These are phyloP conservation scores for Trametes maxima DNA, from an alignment of 768 basidiomycete genomes.

Conservation along the genomic window DNA sequence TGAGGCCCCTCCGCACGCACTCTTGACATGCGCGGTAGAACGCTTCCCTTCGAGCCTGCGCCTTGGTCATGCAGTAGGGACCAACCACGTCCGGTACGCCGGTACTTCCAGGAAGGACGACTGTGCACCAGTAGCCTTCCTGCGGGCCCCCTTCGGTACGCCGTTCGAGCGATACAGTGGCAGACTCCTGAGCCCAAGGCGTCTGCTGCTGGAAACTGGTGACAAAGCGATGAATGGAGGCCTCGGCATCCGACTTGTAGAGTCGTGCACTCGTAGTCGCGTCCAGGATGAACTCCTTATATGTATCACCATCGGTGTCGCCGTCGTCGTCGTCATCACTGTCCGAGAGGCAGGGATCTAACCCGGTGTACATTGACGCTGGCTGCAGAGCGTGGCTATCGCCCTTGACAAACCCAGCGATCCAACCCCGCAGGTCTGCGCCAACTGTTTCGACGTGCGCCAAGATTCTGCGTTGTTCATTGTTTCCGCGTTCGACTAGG, in stretches of 20 bases:
- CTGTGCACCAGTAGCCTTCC: constrained; percentile 23
- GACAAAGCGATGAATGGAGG: constrained; percentile 56
- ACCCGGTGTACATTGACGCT: constrained; percentile 40
- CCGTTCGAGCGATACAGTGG: constrained; percentile 4
- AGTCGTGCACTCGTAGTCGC: constrained; percentile 64
- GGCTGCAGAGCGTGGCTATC: constrained; percentile 44
- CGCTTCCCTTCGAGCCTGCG: constrained; percentile 13
- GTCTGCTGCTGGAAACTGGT: constrained; percentile 21
- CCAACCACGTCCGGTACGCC: constrained; percentile 13
- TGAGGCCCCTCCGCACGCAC: constrained; percentile 18
- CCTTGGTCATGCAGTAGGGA: background rate
- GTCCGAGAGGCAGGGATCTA: constrained; percentile 49
- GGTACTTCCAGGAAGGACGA: constrained; percentile 9
- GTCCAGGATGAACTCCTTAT: constrained; percentile 50
- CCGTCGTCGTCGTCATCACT: constrained; percentile 49
- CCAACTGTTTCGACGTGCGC: constrained; percentile 43
- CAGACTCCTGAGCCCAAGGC: background rate
- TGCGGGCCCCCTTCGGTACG: background rate
- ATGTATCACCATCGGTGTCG: background rate
- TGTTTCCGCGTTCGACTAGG: constrained; percentile 63
- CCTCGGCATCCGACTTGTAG: constrained; percentile 57
- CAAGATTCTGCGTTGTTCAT: constrained; percentile 56
- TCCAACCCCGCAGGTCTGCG: constrained; percentile 51
- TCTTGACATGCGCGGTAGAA: constrained; percentile 23
- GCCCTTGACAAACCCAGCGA: constrained; percentile 44